These are phyloP conservation scores for Sporothrix globosa DNA, from an alignment of 2,329 filamentous ascomycete species.

Conservation along the genomic window DNA sequence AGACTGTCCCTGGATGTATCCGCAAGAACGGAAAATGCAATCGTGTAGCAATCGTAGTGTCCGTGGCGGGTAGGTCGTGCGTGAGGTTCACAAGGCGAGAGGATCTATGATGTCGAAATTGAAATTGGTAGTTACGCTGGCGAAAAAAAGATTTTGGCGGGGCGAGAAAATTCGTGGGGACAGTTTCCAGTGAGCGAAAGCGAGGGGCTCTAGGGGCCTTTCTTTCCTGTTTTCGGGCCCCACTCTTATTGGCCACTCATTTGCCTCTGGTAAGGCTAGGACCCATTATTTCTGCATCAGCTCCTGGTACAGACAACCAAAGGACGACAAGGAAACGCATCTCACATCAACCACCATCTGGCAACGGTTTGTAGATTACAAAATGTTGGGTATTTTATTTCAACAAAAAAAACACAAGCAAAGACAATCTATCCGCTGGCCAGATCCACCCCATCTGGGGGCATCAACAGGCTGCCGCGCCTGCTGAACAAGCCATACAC, in stretches of 20 bases:
- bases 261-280: not conserved
- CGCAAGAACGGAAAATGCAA: not conserved
- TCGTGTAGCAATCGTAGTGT: not conserved
- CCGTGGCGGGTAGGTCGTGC: not conserved
- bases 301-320: not conserved
- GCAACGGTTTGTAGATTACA: not conserved
- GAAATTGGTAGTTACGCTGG: not conserved
- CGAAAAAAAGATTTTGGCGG: conserved; percentile 34
- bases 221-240: not conserved
- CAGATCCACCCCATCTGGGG: not conserved
- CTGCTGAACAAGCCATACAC: conserved; percentile 13
- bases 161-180: conserved; percentile 36
- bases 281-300: too few relatives aligned
- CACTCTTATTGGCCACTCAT: conserved; percentile 20
- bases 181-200: conserved; percentile 7
- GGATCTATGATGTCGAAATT: conserved; percentile 8
- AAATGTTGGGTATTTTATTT: conserved; percentile 26
- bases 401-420: not conserved
- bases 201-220: conserved; percentile 18
- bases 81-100: not conserved
- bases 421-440: conserved; percentile 4
- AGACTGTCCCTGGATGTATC: not conserved
- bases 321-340: not conserved
- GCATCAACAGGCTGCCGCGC: not conserved
- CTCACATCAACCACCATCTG: not conserved